Evolutionary conservation across 805 yeast species (phyloP), one percentile per base, ranked within the genome.

Genomic region (Debaryomyces tyrocola): DNA sequence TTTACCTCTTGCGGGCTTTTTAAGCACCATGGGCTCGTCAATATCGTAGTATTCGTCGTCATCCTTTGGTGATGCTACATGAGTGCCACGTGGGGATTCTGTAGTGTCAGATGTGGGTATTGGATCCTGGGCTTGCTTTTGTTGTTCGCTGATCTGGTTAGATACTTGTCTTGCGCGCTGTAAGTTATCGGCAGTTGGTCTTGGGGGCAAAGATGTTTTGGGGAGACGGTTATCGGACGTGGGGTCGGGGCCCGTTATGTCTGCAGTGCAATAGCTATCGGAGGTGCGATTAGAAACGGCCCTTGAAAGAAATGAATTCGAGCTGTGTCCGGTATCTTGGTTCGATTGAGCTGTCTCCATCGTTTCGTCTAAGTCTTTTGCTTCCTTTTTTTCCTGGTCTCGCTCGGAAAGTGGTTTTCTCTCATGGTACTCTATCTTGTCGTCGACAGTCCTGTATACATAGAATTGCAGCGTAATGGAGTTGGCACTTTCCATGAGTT

Each of bases 41-140:
- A 71, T 60, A 48, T 73, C 76, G 50, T 66, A 66, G 50, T 49
- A 71, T 12, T 69, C 72, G 29, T 67, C 70, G 12, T 53, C 49
- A 17, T 27, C 40, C 7, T 36, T 35, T 3, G 20, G 20, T n/a
- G 44, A 20, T 38, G 29, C 11, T 45, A 48, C 12, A 33, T 17
- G 7, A 47, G 33, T 4, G 54, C 49, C 15, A 17, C 21, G 14
- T 20, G 17, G 6, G 37, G 39, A 10, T 33, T 21, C 14, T 20
- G 12, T 15, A 15, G n/a, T 14, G 9, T 11, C n/a, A 17, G 15
- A n/a, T 9, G 21, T 3, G 4, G 12, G 12, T 15, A 9, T 24
- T 20, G 8, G 38, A 7, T 18, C 34, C 14, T 31, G 17, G 11
- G 4, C 20, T 7, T 11, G 20, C 20, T 9, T 35, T 9, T 41